Evolutionary conservation across 257 asterid genomes (phyloP).

Genomic region (Vinca minor): DNA sequence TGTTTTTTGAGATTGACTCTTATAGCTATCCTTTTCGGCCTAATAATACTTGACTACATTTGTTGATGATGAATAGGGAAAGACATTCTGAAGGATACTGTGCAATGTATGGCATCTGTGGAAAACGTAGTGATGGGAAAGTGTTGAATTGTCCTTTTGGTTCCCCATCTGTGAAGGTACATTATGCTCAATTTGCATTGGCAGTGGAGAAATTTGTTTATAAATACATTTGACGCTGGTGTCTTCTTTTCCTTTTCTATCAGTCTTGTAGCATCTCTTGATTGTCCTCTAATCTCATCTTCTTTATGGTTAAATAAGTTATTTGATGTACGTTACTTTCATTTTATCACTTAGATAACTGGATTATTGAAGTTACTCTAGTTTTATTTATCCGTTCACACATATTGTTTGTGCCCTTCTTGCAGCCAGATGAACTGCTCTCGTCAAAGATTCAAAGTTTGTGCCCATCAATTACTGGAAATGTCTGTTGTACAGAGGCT

Average conservation of each 20-base stretch:
- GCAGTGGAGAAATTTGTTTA: not conserved
- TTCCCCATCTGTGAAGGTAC: slow-evolving; percentile 65
- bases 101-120: slow-evolving; percentile 90
- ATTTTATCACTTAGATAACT: not conserved
- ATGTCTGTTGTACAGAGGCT: slow-evolving; percentile 80
- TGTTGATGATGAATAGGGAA: slow-evolving; percentile 21
- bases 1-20: not conserved
- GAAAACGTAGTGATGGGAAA: slow-evolving; percentile 76
- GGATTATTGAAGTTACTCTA: not conserved
- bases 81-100: slow-evolving; percentile 73
- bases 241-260: not conserved
- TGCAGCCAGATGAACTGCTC: slow-evolving; percentile 71
- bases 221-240: not conserved
- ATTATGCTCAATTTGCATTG: slow-evolving; percentile 12
- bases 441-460: slow-evolving; percentile 89
- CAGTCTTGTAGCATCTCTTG: not conserved
- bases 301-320: not conserved
- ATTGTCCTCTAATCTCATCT: not conserved
- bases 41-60: not conserved
- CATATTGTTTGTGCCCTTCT: slow-evolving; percentile 9
- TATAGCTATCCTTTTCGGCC: not conserved
- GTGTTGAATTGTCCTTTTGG: slow-evolving; percentile 80
- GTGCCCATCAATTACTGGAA: slow-evolving; percentile 91
- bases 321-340: not conserved
- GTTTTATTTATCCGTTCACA: slow-evolving; percentile 8